Evolutionary conservation across 1,284 basidiomycete genomes (phyloP).

Genomic region (Cutaneotrichosporon sp.): DNA sequence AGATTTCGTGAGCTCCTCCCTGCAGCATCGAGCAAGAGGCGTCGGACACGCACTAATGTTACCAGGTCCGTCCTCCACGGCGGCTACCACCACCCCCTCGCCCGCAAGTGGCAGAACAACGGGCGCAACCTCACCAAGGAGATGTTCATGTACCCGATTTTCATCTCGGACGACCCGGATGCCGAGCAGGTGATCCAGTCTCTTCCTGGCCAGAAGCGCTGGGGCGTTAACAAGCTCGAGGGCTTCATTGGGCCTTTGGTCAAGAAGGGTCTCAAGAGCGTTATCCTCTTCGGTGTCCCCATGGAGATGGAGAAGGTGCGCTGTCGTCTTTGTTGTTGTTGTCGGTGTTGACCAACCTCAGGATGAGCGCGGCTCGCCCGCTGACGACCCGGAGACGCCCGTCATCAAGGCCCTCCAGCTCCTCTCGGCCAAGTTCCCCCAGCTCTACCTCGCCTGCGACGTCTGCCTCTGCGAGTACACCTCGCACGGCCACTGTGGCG

Average conservation of each 20-base stretch:
- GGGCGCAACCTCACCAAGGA: conserved; percentile 72
- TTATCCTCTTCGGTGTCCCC: conserved; percentile 97
- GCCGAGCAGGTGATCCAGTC: conserved; percentile 73
- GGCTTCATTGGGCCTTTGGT: conserved; percentile 86
- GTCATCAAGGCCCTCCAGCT: conserved; percentile 88
- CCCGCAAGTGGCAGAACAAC: conserved; percentile 78
- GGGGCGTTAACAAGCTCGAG: conserved; percentile 93
- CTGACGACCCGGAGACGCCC: conserved; percentile 86
- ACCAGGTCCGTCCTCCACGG: conserved; percentile 86
- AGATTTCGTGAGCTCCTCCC: conserved; percentile 44
- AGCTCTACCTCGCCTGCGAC: conserved; percentile 85
- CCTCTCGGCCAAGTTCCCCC: conserved; percentile 75
- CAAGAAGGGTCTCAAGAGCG: conserved; percentile 82
- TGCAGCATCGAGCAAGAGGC: too few relatives aligned
- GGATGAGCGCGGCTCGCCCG: conserved; percentile 81
- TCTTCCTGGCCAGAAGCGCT: conserved; percentile 83
- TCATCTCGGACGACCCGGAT: conserved; percentile 89
- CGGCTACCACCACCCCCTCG: conserved; percentile 85
- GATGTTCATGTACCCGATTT: conserved; percentile 98
- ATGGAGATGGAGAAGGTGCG: conserved; percentile 76
- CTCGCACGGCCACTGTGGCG: conserved; percentile 94
- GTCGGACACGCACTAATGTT: too few relatives aligned
- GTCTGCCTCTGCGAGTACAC: conserved; percentile 99
- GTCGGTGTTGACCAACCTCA: too few relatives aligned
- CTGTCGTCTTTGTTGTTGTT: too few relatives aligned